Conservation (phyloP, 2,329 filamentous ascomycete genomes). For the Calonectria hongkongensis region DNA sequence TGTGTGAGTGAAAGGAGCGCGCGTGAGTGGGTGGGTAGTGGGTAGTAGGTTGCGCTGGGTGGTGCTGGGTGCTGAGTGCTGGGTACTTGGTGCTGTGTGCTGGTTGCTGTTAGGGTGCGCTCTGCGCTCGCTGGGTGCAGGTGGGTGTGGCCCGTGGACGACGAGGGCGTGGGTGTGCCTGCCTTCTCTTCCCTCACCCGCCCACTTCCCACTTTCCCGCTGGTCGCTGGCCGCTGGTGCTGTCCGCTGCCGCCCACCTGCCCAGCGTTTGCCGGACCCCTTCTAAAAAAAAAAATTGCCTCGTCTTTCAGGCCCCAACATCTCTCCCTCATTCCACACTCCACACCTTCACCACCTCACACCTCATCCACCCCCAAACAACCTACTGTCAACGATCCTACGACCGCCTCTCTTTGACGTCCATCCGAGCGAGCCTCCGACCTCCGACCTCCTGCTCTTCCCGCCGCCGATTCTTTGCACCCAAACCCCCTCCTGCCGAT, state of each 20-base stretch:
- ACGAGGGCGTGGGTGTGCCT: constrained; percentile 28
- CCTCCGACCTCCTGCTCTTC: constrained; percentile 48
- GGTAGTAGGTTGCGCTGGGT: neutral
- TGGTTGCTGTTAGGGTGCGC: neutral
- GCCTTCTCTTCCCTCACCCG: constrained; percentile 7
- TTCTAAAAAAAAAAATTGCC: constrained; percentile 49
- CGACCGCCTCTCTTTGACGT: constrained; percentile 48
- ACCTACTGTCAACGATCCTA: constrained; percentile 54
- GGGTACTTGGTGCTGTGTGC: constrained; percentile 11
- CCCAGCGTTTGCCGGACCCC: constrained; percentile 41
- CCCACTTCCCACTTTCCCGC: constrained; percentile 12
- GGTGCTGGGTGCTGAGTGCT: constrained; percentile 17
- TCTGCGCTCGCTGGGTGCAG: neutral
- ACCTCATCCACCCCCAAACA: constrained; percentile 55
- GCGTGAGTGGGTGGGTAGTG: neutral
- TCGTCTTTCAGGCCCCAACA: constrained; percentile 59
- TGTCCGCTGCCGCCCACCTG: constrained; percentile 25
- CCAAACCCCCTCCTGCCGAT: constrained; percentile 36
- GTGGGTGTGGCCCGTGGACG: constrained; percentile 14
- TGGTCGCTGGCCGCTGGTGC: neutral
- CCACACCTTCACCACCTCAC: constrained; percentile 55
- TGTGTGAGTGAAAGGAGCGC: neutral
- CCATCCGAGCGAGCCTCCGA: constrained; percentile 53
- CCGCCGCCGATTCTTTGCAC: constrained; percentile 41
- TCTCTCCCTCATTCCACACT: constrained; percentile 56